Percentiles rank a stretch among this genome's conserved stretches.
Conservation (phyloP, 345 rosid genomes). For the Populus alba region DNA sequence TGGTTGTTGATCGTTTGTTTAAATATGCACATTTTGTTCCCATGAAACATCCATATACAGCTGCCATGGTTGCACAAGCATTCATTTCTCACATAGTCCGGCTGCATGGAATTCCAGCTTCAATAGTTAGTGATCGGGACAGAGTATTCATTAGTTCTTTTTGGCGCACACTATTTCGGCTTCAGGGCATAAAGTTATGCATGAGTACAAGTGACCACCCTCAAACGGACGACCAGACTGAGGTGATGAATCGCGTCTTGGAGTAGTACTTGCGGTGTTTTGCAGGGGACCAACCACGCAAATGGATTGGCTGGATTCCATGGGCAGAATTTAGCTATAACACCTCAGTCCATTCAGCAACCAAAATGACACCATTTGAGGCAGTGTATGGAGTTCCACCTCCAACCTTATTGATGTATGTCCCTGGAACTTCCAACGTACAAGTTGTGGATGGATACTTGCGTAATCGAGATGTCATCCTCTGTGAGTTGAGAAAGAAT, state of each 20-base stretch:
- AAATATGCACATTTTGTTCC: background rate
- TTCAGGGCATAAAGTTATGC: background rate
- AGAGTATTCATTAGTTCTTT: background rate
- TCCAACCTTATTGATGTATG: background rate
- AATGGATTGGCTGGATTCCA: background rate
- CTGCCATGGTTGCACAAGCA: background rate
- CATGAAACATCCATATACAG: background rate
- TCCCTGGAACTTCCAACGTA: background rate
- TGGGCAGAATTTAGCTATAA: background rate
- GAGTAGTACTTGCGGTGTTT: background rate
- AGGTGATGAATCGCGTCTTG: background rate
- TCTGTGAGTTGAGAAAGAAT: background rate
- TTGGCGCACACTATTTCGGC: background rate
- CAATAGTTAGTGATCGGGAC: accelerated
- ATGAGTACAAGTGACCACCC: background rate
- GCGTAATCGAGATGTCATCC: background rate
- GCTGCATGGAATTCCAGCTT: background rate
- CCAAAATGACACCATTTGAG: background rate
- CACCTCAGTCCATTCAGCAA: background rate
- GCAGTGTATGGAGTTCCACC: background rate
- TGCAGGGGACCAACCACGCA: background rate
- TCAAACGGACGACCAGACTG: background rate
- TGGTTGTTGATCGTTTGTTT: background rate
- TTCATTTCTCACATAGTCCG: background rate
- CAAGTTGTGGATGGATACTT: background rate